A percentile compares a stretch with the other conserved stretches of the same genome.
Evolutionary conservation across 1,139 yeast genomes (phyloP).

Genomic region (Yamadazyma kanchanaburiensis): DNA sequence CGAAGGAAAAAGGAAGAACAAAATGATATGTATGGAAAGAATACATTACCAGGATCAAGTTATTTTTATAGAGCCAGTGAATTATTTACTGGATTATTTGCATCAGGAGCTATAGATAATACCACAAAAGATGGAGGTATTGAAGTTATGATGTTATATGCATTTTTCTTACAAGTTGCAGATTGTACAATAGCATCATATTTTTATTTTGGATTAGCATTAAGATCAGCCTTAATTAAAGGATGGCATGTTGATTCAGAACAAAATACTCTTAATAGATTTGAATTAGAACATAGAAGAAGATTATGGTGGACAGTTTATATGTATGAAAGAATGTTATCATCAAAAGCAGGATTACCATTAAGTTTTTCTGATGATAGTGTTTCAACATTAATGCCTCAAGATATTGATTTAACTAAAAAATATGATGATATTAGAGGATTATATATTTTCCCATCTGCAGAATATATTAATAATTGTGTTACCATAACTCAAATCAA

Average conservation of each 20-base stretch:
- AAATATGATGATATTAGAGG: constrained; percentile 49
- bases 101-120: constrained; percentile 76
- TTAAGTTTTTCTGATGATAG: constrained; percentile 75
- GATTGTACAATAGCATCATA: constrained; percentile 83
- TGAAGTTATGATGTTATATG: constrained; percentile 74
- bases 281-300: constrained; percentile 75
- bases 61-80: constrained; percentile 76
- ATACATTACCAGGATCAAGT: constrained; percentile 70
- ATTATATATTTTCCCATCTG: constrained; percentile 74
- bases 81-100: constrained; percentile 68
- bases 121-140: constrained; percentile 77
- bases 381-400: constrained; percentile 72
- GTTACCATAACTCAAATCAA: constrained; percentile 79
- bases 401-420: constrained; percentile 60
- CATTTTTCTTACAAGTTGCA: constrained; percentile 80
- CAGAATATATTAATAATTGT: constrained; percentile 75
- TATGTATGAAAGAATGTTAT: constrained; percentile 82
- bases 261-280: constrained; percentile 57
- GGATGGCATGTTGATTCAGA: constrained; percentile 88
- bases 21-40: constrained; percentile 13
- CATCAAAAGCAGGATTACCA: constrained; percentile 84
- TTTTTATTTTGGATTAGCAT: constrained; percentile 74
- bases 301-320: constrained; percentile 91
- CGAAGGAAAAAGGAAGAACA: constrained; percentile 34
- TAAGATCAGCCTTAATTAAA: constrained; percentile 67